phyloP scores from a whole-genome alignment of 2,329 filamentous ascomycete genomes.

The Magnaporthales sp. region DNA sequence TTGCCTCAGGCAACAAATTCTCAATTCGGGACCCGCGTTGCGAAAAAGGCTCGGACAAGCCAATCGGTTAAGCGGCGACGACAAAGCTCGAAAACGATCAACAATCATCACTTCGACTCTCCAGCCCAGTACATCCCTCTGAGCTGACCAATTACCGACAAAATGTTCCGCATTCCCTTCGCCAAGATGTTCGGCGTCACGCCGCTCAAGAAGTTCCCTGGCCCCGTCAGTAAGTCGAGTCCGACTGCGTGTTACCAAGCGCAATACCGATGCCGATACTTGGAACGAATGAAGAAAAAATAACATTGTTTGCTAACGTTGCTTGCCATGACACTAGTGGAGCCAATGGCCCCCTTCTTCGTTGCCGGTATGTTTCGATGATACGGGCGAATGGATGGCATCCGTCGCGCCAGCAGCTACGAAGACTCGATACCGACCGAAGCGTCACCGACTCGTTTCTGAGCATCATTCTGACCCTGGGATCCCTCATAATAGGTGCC shows the following conservation, averaged over 20 bases:
- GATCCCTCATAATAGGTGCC: constrained; percentile 46
- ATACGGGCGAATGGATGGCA: not conserved
- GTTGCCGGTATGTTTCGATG: constrained; percentile 65
- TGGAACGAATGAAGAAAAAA: not conserved
- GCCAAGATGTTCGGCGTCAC: constrained; percentile 43
- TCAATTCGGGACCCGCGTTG: constrained; percentile 9
- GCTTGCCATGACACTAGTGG: constrained; percentile 44
- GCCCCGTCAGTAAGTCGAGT: constrained; percentile 64
- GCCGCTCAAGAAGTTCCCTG: constrained; percentile 70
- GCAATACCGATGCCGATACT: not conserved
- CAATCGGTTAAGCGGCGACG: constrained; percentile 1
- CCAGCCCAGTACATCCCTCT: constrained; percentile 21
- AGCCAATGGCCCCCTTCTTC: constrained; percentile 90
- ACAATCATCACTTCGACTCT: constrained; percentile 14
- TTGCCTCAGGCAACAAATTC: constrained; percentile 3
- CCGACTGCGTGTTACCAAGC: constrained; percentile 8
- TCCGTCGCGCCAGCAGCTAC: not conserved
- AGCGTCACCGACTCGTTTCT: not conserved
- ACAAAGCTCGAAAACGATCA: not conserved
- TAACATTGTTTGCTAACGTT: not conserved
- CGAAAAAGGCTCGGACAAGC: constrained; percentile 19
- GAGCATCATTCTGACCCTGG: constrained; percentile 14
- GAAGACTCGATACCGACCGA: not conserved
- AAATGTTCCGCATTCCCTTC: constrained; percentile 50
- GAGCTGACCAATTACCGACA: constrained; percentile 34